Evolutionary conservation across 1,139 yeast species (phyloP).

Genomic region (Geotrichum histeridarum): DNA sequence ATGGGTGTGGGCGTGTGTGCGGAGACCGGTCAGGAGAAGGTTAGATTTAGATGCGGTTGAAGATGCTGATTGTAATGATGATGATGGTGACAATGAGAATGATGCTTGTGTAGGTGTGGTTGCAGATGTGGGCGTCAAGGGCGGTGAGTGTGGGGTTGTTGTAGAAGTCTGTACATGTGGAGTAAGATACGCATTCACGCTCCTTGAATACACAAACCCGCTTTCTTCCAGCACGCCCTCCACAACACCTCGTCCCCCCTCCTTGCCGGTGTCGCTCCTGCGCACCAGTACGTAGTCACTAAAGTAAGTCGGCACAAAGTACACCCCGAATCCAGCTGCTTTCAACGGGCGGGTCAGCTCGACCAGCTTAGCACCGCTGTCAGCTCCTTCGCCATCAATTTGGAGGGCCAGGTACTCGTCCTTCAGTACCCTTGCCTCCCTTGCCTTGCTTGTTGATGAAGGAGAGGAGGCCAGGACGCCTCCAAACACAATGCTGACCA

Average conservation of each 20-base stretch:
- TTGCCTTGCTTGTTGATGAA: neutral
- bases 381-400: constrained; percentile 58
- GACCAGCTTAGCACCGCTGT: constrained; percentile 51
- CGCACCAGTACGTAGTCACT: constrained; percentile 57
- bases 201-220: constrained; percentile 45
- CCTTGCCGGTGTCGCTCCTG: constrained; percentile 35
- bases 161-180: constrained; percentile 5
- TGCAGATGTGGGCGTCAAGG: neutral
- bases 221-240: constrained; percentile 43
- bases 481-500: constrained; percentile 41
- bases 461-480: constrained; percentile 33
- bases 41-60: constrained; percentile 23
- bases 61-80: too few species aligned
- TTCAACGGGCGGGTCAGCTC: constrained; percentile 59
- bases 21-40: constrained; percentile 57
- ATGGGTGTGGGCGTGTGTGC: constrained; percentile 40
- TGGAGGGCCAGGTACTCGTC: constrained; percentile 52
- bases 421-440: constrained; percentile 37
- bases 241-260: constrained; percentile 43
- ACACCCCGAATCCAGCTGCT: constrained; percentile 52
- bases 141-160: constrained; percentile 2
- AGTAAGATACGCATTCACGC: constrained; percentile 29
- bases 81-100: too few species aligned
- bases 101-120: neutral
- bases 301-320: constrained; percentile 61